Evolutionary conservation across 345 rosid genomes (phyloP), one percentile per base, ranked within the genome.

Genomic region (Syzygium grande): DNA sequence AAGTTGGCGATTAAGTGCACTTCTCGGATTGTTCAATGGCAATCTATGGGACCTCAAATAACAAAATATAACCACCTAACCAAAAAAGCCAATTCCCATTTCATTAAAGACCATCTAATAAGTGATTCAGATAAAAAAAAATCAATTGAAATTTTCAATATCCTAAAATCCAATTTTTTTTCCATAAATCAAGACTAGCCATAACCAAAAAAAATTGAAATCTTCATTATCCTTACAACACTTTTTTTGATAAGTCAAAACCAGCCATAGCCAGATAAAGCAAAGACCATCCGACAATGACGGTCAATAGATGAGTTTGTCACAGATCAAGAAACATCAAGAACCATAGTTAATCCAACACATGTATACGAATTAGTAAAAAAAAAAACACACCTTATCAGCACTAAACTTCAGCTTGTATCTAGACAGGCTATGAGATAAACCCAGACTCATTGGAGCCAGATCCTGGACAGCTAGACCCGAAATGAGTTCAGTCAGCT

Each of bases 361-460:
- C 14, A 19, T 19, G 46, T 0, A 38, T 19, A 38, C 23, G 7
- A 73, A 73, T 29, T 56, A 84, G 43, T 55, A 7, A n/a, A n/a
- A 49, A n/a, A 49, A 84, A 11, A 29, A 12, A n/a, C 77, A 46
- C 90, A 97, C 99, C 98, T 98, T 98, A 54, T 98, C 99, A 80
- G 99, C 93, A 88, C 98, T 96, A 90, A 98, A 95, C 90, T 98
- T 98, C 53, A 98, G 93, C 89, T 94, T 98, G 92, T 94, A 98
- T 90, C 99, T 91, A 29, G 99, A 97, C 63, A 98, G 90, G 52
- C 98, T 98, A 89, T 98, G 98, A 85, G 99, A 96, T 86, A 98
- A 93, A 89, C 98, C 99, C 92, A 96, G 90, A 86, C 99, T 98
- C 99, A 96, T 98, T 21, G 98, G 99, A 59, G 96, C 98, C 89